Conservation (phyloP, 495 filamentous ascomycete species). For the Pseudevernia furfuracea region DNA sequence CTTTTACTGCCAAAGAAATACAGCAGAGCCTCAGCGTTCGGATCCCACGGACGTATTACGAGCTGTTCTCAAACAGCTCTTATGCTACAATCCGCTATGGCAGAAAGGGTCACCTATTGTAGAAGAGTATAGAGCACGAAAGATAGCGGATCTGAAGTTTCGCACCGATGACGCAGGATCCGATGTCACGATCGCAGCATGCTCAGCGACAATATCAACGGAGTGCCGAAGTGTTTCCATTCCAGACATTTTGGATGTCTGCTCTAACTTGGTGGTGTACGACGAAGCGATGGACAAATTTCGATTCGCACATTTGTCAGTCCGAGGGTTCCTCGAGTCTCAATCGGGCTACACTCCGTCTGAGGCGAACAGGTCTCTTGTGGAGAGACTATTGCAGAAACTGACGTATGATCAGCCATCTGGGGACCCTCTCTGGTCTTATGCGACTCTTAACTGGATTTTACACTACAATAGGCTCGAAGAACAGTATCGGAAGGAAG, state of each 20-base stretch:
- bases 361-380: not conserved
- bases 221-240: not conserved
- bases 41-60: not conserved
- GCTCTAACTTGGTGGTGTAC: constrained; percentile 1
- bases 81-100: not conserved
- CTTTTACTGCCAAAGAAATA: not conserved
- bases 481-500: not conserved
- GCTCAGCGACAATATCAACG: not conserved
- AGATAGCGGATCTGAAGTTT: not conserved
- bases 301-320: constrained; percentile 28
- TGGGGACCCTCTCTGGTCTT: not conserved
- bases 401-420: not conserved
- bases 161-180: not conserved
- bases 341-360: constrained; percentile 2
- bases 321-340: constrained; percentile 20
- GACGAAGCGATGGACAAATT: constrained; percentile 21
- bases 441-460: not conserved
- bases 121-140: not conserved
- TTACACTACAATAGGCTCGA: not conserved
- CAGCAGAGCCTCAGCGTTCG: not conserved
- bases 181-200: not conserved
- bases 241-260: not conserved
- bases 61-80: not conserved
- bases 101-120: not conserved
- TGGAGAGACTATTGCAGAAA: not conserved